Evolutionary conservation across 306 rosid species (phyloP), one percentile per base, ranked within the genome.

Genomic region (Sindora glabra): DNA sequence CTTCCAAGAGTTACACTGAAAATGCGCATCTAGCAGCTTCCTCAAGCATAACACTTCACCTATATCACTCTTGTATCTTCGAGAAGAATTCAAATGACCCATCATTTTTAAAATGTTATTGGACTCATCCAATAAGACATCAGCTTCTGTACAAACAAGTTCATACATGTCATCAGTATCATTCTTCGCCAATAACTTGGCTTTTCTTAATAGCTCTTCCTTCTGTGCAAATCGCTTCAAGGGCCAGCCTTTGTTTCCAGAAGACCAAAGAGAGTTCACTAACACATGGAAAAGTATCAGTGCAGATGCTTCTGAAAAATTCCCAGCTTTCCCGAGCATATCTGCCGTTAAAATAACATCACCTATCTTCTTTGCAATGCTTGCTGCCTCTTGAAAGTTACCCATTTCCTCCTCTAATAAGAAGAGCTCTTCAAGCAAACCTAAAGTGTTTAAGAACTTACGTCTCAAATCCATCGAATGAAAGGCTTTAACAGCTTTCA

Each of bases 201-300:
- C 96, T 62, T 64, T 81, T n/a, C 5, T 30, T 69, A 89, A 70
- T 25, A 86, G 75, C 37, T 70, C 81, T 2, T 9, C 62, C 75
- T 83, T 81, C 19, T 59, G 46, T 52, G 59, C 2, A 72, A 81
- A 89, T 41, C 22, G 49, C 64, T 77, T 77, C 36, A 85, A 55
- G 22, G 94, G 96, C 94, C 96, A 89, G 11, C 85, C 94, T 60
- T 72, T 67, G 38, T 84, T 68, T 54, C 87, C 90, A 1, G 46
- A 40, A 9, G 81, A 74, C 94, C 96, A 89, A 49, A 85, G 83
- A 52, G 94, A 89, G 62, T 65, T 76, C 36, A 74, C 65, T 14
- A 80, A 69, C 16, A 83, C 86, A 37, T 76, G 75, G 2, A 32
- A 52, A n/a, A 86, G 59, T 51, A 75, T 13, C 21, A 67, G 82